phyloP scores from a whole-genome alignment of 2,329 filamentous ascomycete genomes.

The Neobulgaria alba region DNA sequence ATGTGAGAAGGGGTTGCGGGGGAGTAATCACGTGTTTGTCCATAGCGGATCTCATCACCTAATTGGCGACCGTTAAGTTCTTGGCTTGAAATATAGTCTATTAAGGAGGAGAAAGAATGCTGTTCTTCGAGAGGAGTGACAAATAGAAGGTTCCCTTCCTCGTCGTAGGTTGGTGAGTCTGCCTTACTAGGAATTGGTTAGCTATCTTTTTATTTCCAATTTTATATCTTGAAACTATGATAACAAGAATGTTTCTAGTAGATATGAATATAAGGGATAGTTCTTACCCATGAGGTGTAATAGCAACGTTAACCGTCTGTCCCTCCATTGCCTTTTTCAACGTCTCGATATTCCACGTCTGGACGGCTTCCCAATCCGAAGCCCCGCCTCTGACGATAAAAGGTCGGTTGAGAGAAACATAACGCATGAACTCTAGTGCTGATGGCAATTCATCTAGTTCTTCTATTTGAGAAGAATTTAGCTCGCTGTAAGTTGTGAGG shows the following conservation, averaged over 20 bases:
- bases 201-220: too few species aligned
- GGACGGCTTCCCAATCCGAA: slow-evolving; percentile 51
- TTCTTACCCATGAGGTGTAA: slow-evolving; percentile 49
- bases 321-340: slow-evolving; percentile 46
- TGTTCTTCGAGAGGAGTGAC: slow-evolving; percentile 64
- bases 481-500: slow-evolving; percentile 62
- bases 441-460: slow-evolving; percentile 58
- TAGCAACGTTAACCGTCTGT: slow-evolving; percentile 61
- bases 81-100: slow-evolving; percentile 52
- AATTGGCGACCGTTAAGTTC: slow-evolving; percentile 32
- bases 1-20: neutral
- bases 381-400: slow-evolving; percentile 63
- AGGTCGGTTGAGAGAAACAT: slow-evolving; percentile 64
- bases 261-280: too few species aligned
- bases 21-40: slow-evolving; percentile 56
- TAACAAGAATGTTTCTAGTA: too few species aligned
- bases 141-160: slow-evolving; percentile 39
- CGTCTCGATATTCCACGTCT: slow-evolving; percentile 53
- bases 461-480: slow-evolving; percentile 54
- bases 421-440: slow-evolving; percentile 72
- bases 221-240: too few species aligned
- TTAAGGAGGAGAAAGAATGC: slow-evolving; percentile 53
- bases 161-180: slow-evolving; percentile 42
- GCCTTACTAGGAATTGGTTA: slow-evolving; percentile 33
- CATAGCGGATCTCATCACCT: slow-evolving; percentile 54